Evolutionary conservation across 768 basidiomycete genomes (phyloP).

Genomic region (Pleurotus giganteus): DNA sequence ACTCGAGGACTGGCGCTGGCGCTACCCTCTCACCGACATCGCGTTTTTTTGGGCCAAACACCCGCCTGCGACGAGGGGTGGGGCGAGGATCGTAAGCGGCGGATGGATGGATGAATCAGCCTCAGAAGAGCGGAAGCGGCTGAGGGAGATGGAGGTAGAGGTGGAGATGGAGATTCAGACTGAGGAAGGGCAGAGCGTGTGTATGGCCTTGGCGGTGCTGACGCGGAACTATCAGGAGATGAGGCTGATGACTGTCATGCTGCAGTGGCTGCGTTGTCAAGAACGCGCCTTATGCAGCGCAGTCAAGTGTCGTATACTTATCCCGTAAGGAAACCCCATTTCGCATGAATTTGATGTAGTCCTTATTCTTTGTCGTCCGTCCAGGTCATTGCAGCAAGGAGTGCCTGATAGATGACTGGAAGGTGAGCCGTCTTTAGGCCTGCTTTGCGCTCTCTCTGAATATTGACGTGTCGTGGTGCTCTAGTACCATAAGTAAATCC

Average conservation of each 20-base stretch:
- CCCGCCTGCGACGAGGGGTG: neutral
- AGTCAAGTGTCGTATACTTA: neutral
- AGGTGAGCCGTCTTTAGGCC: neutral
- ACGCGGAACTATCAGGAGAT: neutral
- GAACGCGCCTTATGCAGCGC: neutral
- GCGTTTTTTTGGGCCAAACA: neutral
- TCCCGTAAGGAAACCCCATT: neutral
- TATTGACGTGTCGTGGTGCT: neutral
- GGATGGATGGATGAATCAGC: neutral
- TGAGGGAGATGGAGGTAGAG: neutral
- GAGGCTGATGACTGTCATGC: neutral
- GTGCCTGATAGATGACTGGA: neutral
- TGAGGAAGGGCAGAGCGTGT: neutral
- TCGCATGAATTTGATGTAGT: neutral
- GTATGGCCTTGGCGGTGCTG: neutral
- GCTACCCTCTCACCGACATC: neutral
- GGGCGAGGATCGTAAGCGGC: neutral
- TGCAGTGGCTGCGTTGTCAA: neutral
- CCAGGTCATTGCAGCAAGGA: neutral
- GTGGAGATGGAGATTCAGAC: neutral
- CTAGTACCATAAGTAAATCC: neutral
- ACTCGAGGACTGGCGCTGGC: too few relatives aligned
- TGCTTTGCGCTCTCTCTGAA: neutral
- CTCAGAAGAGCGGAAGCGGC: neutral
- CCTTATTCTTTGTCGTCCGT: neutral